Conservation (phyloP, 805 yeast species). For the Zygotorulaspora chibaensis region DNA sequence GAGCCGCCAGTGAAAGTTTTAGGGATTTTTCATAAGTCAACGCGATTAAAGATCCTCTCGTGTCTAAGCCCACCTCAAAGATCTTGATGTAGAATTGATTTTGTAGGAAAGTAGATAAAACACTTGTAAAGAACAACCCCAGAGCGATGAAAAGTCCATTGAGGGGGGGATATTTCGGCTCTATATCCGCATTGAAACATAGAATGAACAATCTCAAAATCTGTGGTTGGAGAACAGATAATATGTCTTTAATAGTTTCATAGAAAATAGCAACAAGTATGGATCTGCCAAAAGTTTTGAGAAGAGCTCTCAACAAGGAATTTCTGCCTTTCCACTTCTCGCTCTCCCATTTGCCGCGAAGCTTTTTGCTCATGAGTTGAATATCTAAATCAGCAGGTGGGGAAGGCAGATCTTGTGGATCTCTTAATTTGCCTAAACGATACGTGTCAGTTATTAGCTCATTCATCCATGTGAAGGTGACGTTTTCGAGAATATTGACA, state of each 20-base stretch:
- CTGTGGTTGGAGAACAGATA: conserved; percentile 52
- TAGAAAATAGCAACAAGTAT: conserved; percentile 35
- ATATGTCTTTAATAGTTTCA: conserved; percentile 39
- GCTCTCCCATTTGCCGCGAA: conserved; percentile 36
- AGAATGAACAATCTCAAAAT: conserved; percentile 47
- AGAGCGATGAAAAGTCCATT: conserved; percentile 61
- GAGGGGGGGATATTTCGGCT: conserved; percentile 42
- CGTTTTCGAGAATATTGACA: conserved; percentile 34
- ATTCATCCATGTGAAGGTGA: conserved; percentile 49
- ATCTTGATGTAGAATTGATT: conserved; percentile 65
- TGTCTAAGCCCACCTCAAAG: conserved; percentile 57
- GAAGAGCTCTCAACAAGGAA: conserved; percentile 36
- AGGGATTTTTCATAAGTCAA: conserved; percentile 69
- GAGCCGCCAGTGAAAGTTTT: conserved; percentile 60
- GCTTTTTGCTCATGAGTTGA: conserved; percentile 28
- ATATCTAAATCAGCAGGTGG: conserved; percentile 40
- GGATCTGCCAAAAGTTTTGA: conserved; percentile 38
- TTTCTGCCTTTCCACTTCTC: conserved; percentile 31
- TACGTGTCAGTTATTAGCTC: conserved; percentile 40
- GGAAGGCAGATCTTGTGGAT: conserved; percentile 41
- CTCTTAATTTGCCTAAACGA: conserved; percentile 37
- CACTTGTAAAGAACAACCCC: conserved; percentile 57
- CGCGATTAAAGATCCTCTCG: conserved; percentile 62
- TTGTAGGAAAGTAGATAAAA: conserved; percentile 55
- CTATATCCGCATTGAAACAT: conserved; percentile 38